Conservation (phyloP, 2,329 filamentous ascomycete species). For the Verticillium tricorpus region DNA sequence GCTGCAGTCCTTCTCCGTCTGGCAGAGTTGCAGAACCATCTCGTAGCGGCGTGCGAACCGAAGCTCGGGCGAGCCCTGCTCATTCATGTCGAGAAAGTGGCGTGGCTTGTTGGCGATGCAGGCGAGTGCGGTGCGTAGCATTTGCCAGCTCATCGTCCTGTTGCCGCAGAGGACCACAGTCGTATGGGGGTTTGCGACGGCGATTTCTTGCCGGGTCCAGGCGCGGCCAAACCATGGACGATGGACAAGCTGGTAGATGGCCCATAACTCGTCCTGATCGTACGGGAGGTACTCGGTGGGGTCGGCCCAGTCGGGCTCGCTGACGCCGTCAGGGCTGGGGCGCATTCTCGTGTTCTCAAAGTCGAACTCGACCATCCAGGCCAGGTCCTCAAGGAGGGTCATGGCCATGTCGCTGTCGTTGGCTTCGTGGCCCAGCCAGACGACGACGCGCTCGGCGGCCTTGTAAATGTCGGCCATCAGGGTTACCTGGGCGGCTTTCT, state of each 20-base stretch:
- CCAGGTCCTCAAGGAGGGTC: background rate
- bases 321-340: background rate
- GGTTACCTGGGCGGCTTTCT: slow-evolving; percentile 6
- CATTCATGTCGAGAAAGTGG: background rate
- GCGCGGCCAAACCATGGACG: slow-evolving; percentile 2
- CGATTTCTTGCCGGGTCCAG: slow-evolving; percentile 1
- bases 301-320: background rate
- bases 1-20: background rate
- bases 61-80: slow-evolving; percentile 1
- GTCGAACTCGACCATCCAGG: slow-evolving; percentile 3
- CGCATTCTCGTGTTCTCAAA: slow-evolving; percentile 2
- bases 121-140: slow-evolving; percentile 1
- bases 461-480: slow-evolving; percentile 6
- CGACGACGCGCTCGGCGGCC: slow-evolving; percentile 3
- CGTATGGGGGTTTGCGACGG: background rate
- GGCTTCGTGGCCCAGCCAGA: slow-evolving; percentile 3
- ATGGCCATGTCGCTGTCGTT: slow-evolving; percentile 1
- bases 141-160: slow-evolving; percentile 1
- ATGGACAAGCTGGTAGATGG: slow-evolving; percentile 3
- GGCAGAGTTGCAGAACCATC: background rate
- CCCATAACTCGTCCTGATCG: slow-evolving; percentile 4
- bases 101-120: slow-evolving; percentile 2
- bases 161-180: background rate
- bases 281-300: slow-evolving; percentile 1
- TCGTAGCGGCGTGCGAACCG: slow-evolving; percentile 2